Base-by-base conservation (phyloP, 176 grass and related monocot species). In the Oryza glaberrima region DNA sequence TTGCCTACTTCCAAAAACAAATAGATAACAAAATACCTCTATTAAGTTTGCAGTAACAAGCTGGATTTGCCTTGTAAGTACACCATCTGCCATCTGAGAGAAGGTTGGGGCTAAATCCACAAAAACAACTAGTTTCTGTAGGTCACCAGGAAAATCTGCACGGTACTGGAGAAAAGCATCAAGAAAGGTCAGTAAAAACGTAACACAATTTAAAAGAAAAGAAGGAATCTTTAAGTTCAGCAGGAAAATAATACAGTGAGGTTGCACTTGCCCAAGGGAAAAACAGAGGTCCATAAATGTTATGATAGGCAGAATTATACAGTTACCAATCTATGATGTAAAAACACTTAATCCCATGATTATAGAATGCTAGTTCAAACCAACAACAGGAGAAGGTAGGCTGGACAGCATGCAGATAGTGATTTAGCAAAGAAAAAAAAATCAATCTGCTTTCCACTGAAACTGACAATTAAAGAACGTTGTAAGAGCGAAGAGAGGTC, bases 41-140 rank as follows among this genome's bases (percentile, higher is more conserved):
- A 85, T 92, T 88, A 98, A 88, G 68, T 87, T 90, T 83, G 65
- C 77, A 77, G 84, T 80, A 88, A 92, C 87, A 47, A 95, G 70
- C 10, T 92, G 91, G 63, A 95, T 89, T 88, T 98, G 96, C 76
- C 86, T 85, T 87, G 78, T 69, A 67, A 98, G 80, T 85, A 94
- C 88, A 87, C 72, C 75, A 77, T 92, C 83, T 72, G 96, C 91
- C 69, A 92, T 92, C 72, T 95, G 91, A 45, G 73, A 91, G 76
- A 98, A 95, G 86, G 70, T 94, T 78, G 90, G 88, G 23, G 93
- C 89, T 67, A 98, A 81, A 91, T 98, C 96, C 73, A 98, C 91
- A 88, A 98, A 98, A 43, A 93, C 73, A 38, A 90, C 89, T 41
- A 92, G 89, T 45, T 94, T 93, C 44, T 95, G 89, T 68, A 92